Percentiles rank a stretch among this genome's conserved stretches.
phyloP scores from a whole-genome alignment of 371 early-diverging fungal genomes.

The Rhizopus delemar region DNA sequence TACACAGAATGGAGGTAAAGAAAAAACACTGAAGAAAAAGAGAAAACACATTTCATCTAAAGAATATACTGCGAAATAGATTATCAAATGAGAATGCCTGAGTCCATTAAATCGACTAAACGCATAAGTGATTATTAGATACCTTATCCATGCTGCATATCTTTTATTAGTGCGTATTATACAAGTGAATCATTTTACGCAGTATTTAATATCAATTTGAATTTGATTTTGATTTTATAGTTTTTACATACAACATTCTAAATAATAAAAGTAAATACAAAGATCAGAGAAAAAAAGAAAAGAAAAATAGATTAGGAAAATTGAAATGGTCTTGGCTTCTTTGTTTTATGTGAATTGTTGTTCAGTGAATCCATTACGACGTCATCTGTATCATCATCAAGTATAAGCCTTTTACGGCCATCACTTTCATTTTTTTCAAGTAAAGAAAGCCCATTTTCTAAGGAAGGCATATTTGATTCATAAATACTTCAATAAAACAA shows the following conservation, averaged over 20 bases:
- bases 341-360: background rate
- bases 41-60: background rate
- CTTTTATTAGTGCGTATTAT: too few relatives aligned
- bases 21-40: too few relatives aligned
- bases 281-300: too few relatives aligned
- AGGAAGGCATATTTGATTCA: background rate
- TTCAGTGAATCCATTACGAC: background rate
- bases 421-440: background rate
- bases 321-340: conserved; percentile 2
- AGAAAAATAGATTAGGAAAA: background rate
- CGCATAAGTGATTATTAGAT: conserved; percentile 26
- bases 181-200: too few relatives aligned
- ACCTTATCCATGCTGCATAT: background rate
- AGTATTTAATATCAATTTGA: too few relatives aligned
- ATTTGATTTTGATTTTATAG: too few relatives aligned
- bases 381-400: background rate
- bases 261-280: too few relatives aligned
- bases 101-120: conserved; percentile 62
- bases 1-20: conserved; percentile 88
- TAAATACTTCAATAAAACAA: background rate
- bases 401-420: background rate
- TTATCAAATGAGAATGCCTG: conserved; percentile 77
- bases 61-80: conserved; percentile 33
- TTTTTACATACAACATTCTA: too few relatives aligned
- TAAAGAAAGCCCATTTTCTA: conserved; percentile 3